Evolutionary conservation across 1,284 basidiomycete genomes (phyloP).

Genomic region (Abortiporus biennis): DNA sequence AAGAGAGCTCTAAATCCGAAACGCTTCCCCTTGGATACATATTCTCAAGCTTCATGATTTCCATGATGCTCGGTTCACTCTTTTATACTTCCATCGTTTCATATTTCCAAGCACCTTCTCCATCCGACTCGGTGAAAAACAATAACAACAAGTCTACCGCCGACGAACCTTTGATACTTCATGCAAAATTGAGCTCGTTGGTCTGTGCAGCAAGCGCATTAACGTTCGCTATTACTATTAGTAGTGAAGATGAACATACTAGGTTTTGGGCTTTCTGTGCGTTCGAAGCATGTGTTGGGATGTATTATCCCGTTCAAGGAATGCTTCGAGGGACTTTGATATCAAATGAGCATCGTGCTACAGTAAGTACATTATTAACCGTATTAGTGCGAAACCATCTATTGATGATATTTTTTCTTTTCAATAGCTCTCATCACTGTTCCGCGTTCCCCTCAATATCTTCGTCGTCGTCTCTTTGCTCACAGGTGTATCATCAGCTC

Average conservation of each 20-base stretch:
- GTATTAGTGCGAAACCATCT: slow-evolving; percentile 5
- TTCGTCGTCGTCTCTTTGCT: slow-evolving; percentile 69
- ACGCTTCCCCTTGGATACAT: slow-evolving; percentile 66
- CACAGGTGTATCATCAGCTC: slow-evolving; percentile 62
- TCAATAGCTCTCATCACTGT: slow-evolving; percentile 61
- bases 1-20: slow-evolving; percentile 43
- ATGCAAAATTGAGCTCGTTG: slow-evolving; percentile 61
- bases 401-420: slow-evolving; percentile 1
- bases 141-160: slow-evolving; percentile 9
- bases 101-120: slow-evolving; percentile 24
- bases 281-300: slow-evolving; percentile 71
- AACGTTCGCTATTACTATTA: slow-evolving; percentile 49
- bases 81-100: slow-evolving; percentile 54
- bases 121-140: slow-evolving; percentile 14
- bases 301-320: slow-evolving; percentile 77
- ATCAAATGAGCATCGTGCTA: slow-evolving; percentile 69
- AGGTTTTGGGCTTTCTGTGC: slow-evolving; percentile 71
- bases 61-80: slow-evolving; percentile 73
- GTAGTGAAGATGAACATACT: slow-evolving; percentile 36
- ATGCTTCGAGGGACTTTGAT: slow-evolving; percentile 65
- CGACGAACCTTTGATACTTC: slow-evolving; percentile 45
- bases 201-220: slow-evolving; percentile 55
- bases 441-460: slow-evolving; percentile 68
- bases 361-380: slow-evolving; percentile 35
- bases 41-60: slow-evolving; percentile 73